phyloP scores from a whole-genome alignment of 768 basidiomycete species.

The Pleurotus djamor region DNA sequence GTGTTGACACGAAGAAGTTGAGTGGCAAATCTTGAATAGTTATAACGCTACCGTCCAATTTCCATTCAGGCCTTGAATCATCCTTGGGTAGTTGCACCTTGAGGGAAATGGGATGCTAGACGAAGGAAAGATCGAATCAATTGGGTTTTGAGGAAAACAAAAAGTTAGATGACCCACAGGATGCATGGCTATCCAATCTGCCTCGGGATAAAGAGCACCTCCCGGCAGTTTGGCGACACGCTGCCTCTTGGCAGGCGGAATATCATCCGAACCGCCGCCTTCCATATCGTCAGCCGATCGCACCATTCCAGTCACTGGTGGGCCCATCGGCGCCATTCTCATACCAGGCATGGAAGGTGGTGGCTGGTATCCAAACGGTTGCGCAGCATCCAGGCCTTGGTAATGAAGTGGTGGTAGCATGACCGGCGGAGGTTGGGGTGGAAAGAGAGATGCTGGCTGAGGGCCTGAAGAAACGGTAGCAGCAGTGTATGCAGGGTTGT shows the following conservation, averaged over 20 bases:
- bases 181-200: constrained; percentile 90
- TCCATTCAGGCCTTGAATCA: constrained; percentile 88
- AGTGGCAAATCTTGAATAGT: constrained; percentile 82
- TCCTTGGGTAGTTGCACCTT: constrained; percentile 82
- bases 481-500: constrained; percentile 63
- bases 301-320: constrained; percentile 66
- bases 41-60: constrained; percentile 78
- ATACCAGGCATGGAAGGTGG: constrained; percentile 40
- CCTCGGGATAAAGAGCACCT: constrained; percentile 81
- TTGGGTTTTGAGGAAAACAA: background rate
- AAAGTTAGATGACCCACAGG: constrained; percentile 47
- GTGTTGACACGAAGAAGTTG: constrained; percentile 79
- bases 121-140: constrained; percentile 2
- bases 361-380: constrained; percentile 80
- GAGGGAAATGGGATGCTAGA: constrained; percentile 82
- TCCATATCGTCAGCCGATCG: constrained; percentile 84
- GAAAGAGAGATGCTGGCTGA: constrained; percentile 78
- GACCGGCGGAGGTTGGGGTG: constrained; percentile 58
- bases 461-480: constrained; percentile 91
- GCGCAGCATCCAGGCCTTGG: constrained; percentile 73
- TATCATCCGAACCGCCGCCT: constrained; percentile 50
- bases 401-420: constrained; percentile 87
- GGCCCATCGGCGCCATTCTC: constrained; percentile 49
- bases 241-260: constrained; percentile 86
- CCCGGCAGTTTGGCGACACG: constrained; percentile 84